Conservation (phyloP, 768 basidiomycete genomes). For the Mycena vulgaris region DNA sequence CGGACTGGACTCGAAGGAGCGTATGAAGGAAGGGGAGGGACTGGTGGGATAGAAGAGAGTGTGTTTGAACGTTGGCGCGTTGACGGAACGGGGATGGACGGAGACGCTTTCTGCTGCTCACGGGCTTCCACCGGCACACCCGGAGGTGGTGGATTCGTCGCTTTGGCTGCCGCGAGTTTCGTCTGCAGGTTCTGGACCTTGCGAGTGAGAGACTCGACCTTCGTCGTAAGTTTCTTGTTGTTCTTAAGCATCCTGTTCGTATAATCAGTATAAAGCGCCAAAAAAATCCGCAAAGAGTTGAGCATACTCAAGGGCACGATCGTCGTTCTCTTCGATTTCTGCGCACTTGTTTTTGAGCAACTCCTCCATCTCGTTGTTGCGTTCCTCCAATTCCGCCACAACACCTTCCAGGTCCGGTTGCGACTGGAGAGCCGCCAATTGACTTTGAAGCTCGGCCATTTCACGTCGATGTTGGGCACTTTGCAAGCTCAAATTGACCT, state of each 20-base stretch:
- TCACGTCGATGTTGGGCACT: slow-evolving; percentile 78
- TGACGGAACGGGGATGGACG: slow-evolving; percentile 25
- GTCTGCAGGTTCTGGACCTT: slow-evolving; percentile 82
- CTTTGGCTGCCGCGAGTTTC: slow-evolving; percentile 73
- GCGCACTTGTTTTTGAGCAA: slow-evolving; percentile 76
- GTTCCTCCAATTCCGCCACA: slow-evolving; percentile 75
- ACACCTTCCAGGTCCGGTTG: slow-evolving; percentile 70
- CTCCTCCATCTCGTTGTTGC: slow-evolving; percentile 83
- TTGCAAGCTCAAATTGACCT: slow-evolving; percentile 77
- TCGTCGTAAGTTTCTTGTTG: slow-evolving; percentile 81
- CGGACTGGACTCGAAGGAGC: slow-evolving; percentile 28
- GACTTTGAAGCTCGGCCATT: slow-evolving; percentile 68
- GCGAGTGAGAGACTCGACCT: slow-evolving; percentile 79
- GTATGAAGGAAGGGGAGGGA: slow-evolving; percentile 32
- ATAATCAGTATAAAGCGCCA: slow-evolving; percentile 16
- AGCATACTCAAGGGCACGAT: slow-evolving; percentile 82
- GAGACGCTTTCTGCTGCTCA: slow-evolving; percentile 33
- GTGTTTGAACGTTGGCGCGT: slow-evolving; percentile 51
- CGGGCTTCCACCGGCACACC: slow-evolving; percentile 28
- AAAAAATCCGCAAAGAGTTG: not conserved
- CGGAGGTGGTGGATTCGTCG: slow-evolving; percentile 43
- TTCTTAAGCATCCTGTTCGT: slow-evolving; percentile 77
- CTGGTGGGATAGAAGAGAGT: slow-evolving; percentile 38
- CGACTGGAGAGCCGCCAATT: slow-evolving; percentile 67
- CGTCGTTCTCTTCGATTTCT: slow-evolving; percentile 90